A percentile compares a stretch with the other conserved stretches of the same genome.
Conservation (phyloP, 2,329 filamentous ascomycete species). For the Sporothrix variecibatus region DNA sequence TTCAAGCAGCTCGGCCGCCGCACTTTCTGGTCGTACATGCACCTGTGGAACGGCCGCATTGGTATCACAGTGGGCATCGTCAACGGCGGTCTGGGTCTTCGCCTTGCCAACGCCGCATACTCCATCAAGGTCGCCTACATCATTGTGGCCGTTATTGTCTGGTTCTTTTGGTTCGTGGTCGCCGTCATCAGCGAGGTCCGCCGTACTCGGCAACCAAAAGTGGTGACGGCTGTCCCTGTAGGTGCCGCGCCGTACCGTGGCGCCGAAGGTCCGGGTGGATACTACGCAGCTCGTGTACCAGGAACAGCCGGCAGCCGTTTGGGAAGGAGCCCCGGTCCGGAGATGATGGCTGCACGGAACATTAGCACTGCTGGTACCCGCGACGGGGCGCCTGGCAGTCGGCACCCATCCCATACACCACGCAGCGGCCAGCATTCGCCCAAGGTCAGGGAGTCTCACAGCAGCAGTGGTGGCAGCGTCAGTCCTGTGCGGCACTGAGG, state of each 20-base stretch:
- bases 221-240: neutral
- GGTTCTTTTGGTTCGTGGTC: constrained; percentile 42
- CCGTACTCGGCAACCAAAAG: constrained; percentile 25
- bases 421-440: constrained; percentile 12
- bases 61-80: constrained; percentile 46
- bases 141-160: constrained; percentile 43
- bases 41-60: constrained; percentile 47
- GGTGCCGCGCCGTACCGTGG: neutral
- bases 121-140: constrained; percentile 42
- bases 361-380: neutral
- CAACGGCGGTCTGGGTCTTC: constrained; percentile 48
- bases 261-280: neutral
- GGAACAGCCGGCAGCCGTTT: neutral
- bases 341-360: constrained; percentile 6
- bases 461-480: constrained; percentile 16
- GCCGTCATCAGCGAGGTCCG: constrained; percentile 39
- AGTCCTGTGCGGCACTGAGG: neutral
- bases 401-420: neutral
- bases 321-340: constrained; percentile 9
- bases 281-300: neutral
- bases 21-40: constrained; percentile 46
- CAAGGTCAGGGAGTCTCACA: constrained; percentile 19
- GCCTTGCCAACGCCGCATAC: constrained; percentile 38
- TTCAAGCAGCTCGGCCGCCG: constrained; percentile 44
- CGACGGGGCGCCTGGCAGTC: neutral